These are phyloP conservation scores for Fragaria iinumae DNA, from an alignment of 306 rosid genomes.

Conservation along the genomic window DNA sequence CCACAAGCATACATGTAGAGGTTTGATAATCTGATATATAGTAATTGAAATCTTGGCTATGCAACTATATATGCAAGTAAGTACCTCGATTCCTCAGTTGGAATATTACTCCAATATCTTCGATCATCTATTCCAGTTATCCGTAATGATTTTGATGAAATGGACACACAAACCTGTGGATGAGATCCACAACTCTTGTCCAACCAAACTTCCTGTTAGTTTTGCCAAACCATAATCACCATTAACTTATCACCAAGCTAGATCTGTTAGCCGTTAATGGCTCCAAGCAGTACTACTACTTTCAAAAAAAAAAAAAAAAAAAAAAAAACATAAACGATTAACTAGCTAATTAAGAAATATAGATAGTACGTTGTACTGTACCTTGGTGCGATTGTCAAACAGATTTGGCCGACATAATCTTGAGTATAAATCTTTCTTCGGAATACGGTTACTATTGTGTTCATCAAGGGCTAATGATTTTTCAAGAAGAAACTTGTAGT, in stretches of 20 bases:
- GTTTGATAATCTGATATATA: no score
- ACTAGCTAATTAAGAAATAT: background rate
- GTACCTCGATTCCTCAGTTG: constrained; percentile 85
- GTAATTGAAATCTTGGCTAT: background rate
- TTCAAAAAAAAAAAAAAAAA: background rate
- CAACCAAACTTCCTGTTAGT: constrained; percentile 63
- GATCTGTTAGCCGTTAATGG: background rate
- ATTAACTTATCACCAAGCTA: background rate
- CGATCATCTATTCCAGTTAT: constrained; percentile 89
- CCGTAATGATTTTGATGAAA: constrained; percentile 67
- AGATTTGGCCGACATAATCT: constrained; percentile 48
- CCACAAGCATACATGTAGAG: no score
- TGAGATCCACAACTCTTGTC: constrained; percentile 45
- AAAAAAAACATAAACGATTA: background rate
- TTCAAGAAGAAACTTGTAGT: constrained; percentile 42
- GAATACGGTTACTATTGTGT: constrained; percentile 6
- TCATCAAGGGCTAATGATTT: constrained; percentile 18
- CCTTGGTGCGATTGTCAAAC: constrained; percentile 60
- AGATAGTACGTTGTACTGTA: background rate
- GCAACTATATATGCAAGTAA: background rate
- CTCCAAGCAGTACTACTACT: background rate
- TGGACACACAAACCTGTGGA: constrained; percentile 46
- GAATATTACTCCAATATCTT: constrained; percentile 78
- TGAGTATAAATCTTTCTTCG: constrained; percentile 63
- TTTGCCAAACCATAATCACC: background rate